Percentiles rank a stretch among this genome's conserved stretches.
These are phyloP conservation scores for Cladosporium phlei DNA, from an alignment of 2,329 filamentous ascomycete genomes.

Conservation along the genomic window DNA sequence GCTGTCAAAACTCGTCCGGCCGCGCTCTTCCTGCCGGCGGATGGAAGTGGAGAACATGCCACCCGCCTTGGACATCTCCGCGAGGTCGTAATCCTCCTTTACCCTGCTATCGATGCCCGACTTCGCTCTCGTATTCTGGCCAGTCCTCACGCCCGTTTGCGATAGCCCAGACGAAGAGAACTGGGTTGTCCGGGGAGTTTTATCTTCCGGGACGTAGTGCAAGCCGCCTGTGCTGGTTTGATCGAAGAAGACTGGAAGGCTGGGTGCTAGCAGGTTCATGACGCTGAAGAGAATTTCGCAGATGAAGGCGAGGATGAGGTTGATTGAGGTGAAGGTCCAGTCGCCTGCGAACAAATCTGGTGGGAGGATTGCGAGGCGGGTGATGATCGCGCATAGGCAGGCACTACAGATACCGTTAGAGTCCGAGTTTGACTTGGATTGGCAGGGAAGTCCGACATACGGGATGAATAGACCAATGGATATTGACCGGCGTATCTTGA, in stretches of 20 bases:
- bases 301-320: constrained; percentile 45
- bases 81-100: too few species aligned
- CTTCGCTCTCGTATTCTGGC: not conserved
- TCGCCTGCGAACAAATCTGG: constrained; percentile 69
- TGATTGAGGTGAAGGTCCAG: constrained; percentile 50
- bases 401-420: not conserved
- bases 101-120: not conserved
- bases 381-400: constrained; percentile 2
- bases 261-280: constrained; percentile 25
- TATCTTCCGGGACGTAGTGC: constrained; percentile 8
- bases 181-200: not conserved
- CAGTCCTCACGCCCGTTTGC: not conserved
- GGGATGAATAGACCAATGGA: constrained; percentile 14
- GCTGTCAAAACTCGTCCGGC: constrained; percentile 6
- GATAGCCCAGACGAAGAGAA: not conserved
- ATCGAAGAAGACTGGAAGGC: constrained; percentile 32
- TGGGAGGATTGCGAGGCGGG: constrained; percentile 69
- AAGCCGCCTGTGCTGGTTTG: constrained; percentile 15
- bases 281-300: constrained; percentile 27
- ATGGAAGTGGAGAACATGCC: not conserved
- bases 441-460: constrained; percentile 3
- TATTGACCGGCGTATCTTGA: constrained; percentile 12
- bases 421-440: too few species aligned
- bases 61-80: not conserved
- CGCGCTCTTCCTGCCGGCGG: not conserved